A percentile compares a stretch with the other conserved stretches of the same genome.
Conservation (phyloP, 257 asterid species). For the Sherardia arvensis region DNA sequence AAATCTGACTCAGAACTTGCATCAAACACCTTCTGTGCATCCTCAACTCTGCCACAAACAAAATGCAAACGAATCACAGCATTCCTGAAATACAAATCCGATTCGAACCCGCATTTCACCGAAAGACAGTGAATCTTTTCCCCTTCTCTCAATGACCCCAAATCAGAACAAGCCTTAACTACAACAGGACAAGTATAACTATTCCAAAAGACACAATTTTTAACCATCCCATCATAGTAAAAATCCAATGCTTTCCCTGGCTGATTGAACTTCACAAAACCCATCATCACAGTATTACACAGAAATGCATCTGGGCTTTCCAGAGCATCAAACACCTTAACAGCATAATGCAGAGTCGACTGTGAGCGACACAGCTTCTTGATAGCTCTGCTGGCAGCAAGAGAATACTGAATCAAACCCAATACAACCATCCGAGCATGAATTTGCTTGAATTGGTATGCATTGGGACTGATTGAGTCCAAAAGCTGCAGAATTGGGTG, state of each 20-base stretch:
- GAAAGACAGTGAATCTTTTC: slow-evolving; percentile 19
- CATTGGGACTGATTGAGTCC: slow-evolving; percentile 13
- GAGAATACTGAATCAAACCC: slow-evolving; percentile 26
- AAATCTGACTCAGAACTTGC: slow-evolving; percentile 24
- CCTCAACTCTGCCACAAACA: slow-evolving; percentile 11
- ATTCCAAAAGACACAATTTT: slow-evolving; percentile 21
- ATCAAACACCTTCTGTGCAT: slow-evolving; percentile 31
- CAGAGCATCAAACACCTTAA: slow-evolving; percentile 18
- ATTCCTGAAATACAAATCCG: slow-evolving; percentile 26
- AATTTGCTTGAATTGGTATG: slow-evolving; percentile 22
- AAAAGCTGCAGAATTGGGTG: slow-evolving; percentile 24
- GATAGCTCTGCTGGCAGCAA: slow-evolving; percentile 25
- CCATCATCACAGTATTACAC: slow-evolving; percentile 25
- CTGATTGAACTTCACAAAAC: slow-evolving; percentile 18
- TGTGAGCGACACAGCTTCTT: slow-evolving; percentile 25
- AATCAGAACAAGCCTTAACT: slow-evolving; percentile 28
- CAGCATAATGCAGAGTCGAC: slow-evolving; percentile 9
- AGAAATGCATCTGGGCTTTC: slow-evolving; percentile 33
- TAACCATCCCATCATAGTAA: slow-evolving; percentile 23
- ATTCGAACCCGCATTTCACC: slow-evolving; percentile 26
- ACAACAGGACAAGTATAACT: slow-evolving; percentile 27
- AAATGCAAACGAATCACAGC: slow-evolving; percentile 23
- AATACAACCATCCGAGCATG: slow-evolving; percentile 24
- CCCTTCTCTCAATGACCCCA: slow-evolving; percentile 21
- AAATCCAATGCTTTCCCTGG: slow-evolving; percentile 22